Evolutionary conservation across 345 rosid genomes (phyloP).

Genomic region (Murraya paniculata): DNA sequence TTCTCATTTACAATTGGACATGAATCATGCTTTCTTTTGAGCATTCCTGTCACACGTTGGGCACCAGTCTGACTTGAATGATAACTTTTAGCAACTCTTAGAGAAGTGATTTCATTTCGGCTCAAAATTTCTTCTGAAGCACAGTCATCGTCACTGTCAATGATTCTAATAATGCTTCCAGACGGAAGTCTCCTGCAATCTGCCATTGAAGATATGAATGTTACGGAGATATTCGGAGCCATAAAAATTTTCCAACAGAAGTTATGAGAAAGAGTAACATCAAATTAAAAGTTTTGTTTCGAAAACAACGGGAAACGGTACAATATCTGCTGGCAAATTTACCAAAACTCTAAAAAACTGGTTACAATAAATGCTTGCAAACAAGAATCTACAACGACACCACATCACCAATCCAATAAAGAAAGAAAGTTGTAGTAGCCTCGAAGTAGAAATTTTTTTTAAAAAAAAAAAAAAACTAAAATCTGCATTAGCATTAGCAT

Average conservation of each 20-base stretch:
- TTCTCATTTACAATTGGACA: background rate
- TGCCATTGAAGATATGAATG: constrained; percentile 4
- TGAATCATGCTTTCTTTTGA: constrained; percentile 34
- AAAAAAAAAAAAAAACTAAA: no score
- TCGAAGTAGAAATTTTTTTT: no score
- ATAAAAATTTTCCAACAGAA: background rate
- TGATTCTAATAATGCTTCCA: constrained; percentile 22
- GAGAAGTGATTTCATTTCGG: constrained; percentile 1
- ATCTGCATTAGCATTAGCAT: no score
- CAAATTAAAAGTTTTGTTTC: background rate
- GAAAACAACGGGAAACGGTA: no score
- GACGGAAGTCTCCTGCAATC: constrained; percentile 11
- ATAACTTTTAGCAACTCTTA: background rate
- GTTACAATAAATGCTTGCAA: background rate
- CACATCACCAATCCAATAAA: background rate
- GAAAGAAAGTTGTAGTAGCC: no score
- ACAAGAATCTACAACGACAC: background rate
- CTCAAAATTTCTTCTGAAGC: background rate
- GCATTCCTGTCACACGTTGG: constrained; percentile 4
- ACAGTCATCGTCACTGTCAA: constrained; percentile 35
- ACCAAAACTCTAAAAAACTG: background rate
- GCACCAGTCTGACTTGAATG: background rate
- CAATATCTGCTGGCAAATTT: background rate
- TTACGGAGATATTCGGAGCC: background rate
- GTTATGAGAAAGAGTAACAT: background rate